Base-by-base conservation (phyloP, 208 protist species). In the Trypanosoma vivax region DNA sequence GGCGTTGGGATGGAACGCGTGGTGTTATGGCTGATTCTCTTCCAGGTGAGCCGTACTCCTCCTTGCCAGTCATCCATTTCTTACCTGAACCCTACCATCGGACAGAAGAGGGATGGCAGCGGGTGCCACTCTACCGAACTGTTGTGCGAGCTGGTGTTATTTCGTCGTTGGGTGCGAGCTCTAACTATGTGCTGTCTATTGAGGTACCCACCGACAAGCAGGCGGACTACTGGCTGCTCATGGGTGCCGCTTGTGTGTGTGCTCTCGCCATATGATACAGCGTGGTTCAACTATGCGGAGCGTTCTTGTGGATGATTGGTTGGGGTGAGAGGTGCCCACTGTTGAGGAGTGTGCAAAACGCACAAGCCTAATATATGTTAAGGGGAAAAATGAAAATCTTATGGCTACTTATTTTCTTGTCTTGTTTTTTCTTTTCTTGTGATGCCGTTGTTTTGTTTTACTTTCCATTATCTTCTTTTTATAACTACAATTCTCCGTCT, bases 81-180 rank as follows among this genome's bases (percentile, higher is more conserved):
- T 42, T 94, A 49, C 96, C 97, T 5, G 81, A 96, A 70, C 76
- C 90, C n/a, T 60, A 90, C 50, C 90, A 96, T 81, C 80, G 81
- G 57, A 77, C 62, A 33, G 73, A 70, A 2, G 45, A 28, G 18
- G 33, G 65, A 42, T 76, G 46, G 41, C 94, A 98, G 69, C 57
- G 78, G 13, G 82, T 94, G 7, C 95, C 97, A 13, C 64, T 98
- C 30, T 99, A 98, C 81, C 97, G 96, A 45, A 99, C 96, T 16
- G 88, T 76, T 6, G 60, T 90, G 11, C 86, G 97, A 33, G 88
- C 90, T 0, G 97, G 97, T 50, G 70, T 94, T 28, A 96, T 99
- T 21, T 96, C 87, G 7, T 97, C 96, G 2, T 86, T 97, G 4
- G 97, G 97, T 28, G 95, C 96, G 9, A 97, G 90, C 57, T 97